Conservation (phyloP, 805 yeast genomes). For the Debaryomyces castellii region DNA sequence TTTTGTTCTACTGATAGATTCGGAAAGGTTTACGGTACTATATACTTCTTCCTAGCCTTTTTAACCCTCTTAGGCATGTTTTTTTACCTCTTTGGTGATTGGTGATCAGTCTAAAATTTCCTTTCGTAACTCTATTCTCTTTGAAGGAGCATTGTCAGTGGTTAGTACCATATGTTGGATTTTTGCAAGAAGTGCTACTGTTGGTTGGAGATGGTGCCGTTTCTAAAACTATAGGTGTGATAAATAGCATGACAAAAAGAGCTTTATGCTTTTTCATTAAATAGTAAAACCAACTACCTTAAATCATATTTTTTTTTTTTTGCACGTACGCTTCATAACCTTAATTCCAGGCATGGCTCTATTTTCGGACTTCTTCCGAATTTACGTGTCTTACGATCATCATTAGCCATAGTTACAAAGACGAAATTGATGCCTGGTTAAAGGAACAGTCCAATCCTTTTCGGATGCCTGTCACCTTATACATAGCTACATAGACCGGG, state of each 20-base stretch:
- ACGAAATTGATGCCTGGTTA: too few species aligned
- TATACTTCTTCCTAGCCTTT: slow-evolving; percentile 40
- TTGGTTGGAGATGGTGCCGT: slow-evolving; percentile 40
- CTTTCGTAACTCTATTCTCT: slow-evolving; percentile 46
- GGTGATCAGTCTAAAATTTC: slow-evolving; percentile 22
- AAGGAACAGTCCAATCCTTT: too few species aligned
- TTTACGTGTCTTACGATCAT: too few species aligned
- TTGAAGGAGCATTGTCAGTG: slow-evolving; percentile 40
- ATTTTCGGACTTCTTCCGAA: too few species aligned
- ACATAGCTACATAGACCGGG: too few species aligned
- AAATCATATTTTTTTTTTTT: too few species aligned
- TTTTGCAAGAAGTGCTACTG: slow-evolving; percentile 43
- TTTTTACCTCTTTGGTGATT: slow-evolving; percentile 24
- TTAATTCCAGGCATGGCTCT: too few species aligned
- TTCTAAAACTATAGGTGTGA: slow-evolving; percentile 17
- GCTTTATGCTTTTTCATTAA: too few species aligned
- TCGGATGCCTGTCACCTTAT: too few species aligned
- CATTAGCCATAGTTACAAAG: too few species aligned
- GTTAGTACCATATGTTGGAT: slow-evolving; percentile 40
- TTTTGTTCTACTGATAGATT: slow-evolving; percentile 54
- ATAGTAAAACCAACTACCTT: too few species aligned
- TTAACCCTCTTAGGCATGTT: slow-evolving; percentile 30
- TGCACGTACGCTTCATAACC: not conserved
- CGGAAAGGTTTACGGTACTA: slow-evolving; percentile 55
- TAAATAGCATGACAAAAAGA: not conserved